Conservation (phyloP, 2,329 filamentous ascomycete species). For the Microascus cirrosus region DNA sequence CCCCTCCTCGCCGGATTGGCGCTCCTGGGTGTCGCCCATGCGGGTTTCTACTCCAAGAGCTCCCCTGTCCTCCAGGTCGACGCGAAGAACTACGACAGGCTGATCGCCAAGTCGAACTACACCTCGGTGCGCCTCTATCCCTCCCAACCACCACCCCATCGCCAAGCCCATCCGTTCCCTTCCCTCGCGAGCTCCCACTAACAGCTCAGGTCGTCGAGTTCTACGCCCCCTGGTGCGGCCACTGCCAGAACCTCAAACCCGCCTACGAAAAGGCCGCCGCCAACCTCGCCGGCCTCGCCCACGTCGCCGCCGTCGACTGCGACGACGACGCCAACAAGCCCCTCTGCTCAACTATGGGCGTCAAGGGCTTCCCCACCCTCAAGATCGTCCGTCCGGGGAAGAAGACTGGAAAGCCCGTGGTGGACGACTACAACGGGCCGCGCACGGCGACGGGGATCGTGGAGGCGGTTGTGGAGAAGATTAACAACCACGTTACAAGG, state of each 20-base stretch:
- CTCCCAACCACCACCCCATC: background rate
- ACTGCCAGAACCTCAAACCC: conserved; percentile 92
- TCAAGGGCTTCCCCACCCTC: conserved; percentile 90
- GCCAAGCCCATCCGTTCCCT: background rate
- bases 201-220: conserved; percentile 57
- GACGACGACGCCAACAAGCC: conserved; percentile 88
- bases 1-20: conserved; percentile 46
- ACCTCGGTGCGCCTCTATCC: conserved; percentile 57
- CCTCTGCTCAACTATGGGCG: conserved; percentile 73
- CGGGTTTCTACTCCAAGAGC: conserved; percentile 72
- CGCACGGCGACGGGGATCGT: conserved; percentile 80
- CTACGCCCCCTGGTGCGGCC: conserved; percentile 96
- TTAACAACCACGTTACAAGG: conserved; percentile 82
- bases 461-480: conserved; percentile 73
- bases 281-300: conserved; percentile 80
- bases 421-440: conserved; percentile 85
- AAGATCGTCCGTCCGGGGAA: conserved; percentile 85
- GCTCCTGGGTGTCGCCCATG: conserved; percentile 53
- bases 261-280: conserved; percentile 91
- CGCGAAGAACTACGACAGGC: conserved; percentile 63
- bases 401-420: conserved; percentile 64
- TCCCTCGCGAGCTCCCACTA: background rate
- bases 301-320: conserved; percentile 90
- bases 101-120: conserved; percentile 83
- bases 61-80: conserved; percentile 80